Conservation (phyloP, 345 rosid species). For the Acer saccharum region DNA sequence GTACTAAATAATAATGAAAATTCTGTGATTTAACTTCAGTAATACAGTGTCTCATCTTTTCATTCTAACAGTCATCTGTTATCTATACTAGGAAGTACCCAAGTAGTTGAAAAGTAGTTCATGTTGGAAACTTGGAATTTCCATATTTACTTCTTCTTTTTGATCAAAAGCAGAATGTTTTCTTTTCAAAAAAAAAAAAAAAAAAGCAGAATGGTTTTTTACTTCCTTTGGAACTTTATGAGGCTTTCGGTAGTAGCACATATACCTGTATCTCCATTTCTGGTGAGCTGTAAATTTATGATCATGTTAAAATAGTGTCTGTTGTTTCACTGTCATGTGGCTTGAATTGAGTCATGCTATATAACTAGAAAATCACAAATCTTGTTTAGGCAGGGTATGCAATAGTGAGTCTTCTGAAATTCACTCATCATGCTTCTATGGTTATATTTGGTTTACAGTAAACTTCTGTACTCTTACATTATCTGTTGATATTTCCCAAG, state of each 20-base stretch:
- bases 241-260: neutral
- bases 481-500: too few species aligned
- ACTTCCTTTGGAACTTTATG: neutral
- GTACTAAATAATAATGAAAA: neutral
- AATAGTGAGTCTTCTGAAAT: too few species aligned
- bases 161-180: neutral
- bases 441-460: too few species aligned
- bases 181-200: too few species aligned
- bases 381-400: too few species aligned
- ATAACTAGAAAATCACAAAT: neutral
- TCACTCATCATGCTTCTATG: too few species aligned
- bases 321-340: neutral
- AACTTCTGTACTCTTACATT: too few species aligned
- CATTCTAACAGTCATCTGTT: neutral
- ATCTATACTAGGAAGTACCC: neutral
- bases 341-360: neutral
- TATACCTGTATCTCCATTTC: neutral
- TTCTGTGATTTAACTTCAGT: neutral
- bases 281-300: neutral
- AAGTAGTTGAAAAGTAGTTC: neutral
- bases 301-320: neutral
- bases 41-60: neutral
- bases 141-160: neutral
- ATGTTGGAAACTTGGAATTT: neutral
- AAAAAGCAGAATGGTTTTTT: neutral